Conservation (phyloP, 306 rosid species). For the Abrus precatorius region DNA sequence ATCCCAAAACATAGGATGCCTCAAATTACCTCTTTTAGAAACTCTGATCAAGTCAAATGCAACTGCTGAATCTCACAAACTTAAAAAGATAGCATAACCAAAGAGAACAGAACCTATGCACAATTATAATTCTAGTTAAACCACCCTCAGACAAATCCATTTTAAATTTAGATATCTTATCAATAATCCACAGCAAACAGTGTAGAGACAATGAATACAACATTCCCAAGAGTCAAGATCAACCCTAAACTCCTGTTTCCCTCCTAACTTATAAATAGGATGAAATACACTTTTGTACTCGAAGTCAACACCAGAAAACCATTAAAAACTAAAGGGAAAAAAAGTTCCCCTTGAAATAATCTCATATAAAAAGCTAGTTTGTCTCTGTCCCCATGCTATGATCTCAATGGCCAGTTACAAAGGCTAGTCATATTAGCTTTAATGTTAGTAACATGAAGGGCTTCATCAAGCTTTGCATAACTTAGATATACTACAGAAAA, state of each 20-base stretch:
- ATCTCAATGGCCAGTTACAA: not conserved
- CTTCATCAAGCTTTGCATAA: not conserved
- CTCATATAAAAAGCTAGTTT: not conserved
- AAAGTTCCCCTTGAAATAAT: not conserved
- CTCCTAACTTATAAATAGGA: not conserved
- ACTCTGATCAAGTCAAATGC: slow-evolving; percentile 20
- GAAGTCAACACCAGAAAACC: not conserved
- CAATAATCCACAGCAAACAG: slow-evolving; percentile 10
- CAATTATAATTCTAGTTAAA: slow-evolving; percentile 28
- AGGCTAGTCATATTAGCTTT: slow-evolving; percentile 1
- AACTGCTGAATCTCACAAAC: slow-evolving; percentile 25
- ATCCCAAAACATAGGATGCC: slow-evolving; percentile 5
- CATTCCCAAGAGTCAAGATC: not conserved
- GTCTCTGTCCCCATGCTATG: not conserved
- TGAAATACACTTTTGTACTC: not conserved
- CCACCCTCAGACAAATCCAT: slow-evolving; percentile 10
- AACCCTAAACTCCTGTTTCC: not conserved
- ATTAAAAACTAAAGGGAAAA: not conserved
- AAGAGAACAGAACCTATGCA: slow-evolving; percentile 24
- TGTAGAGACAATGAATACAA: not conserved
- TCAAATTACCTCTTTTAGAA: slow-evolving; percentile 16
- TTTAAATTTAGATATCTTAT: not conserved
- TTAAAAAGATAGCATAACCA: slow-evolving; percentile 15
- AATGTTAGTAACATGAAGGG: not conserved
- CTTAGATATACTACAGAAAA: slow-evolving; percentile 1